Percentiles rank a stretch among this genome's conserved stretches.
These are phyloP conservation scores for Ascochyta clinopodiicola DNA, from an alignment of 2,329 filamentous ascomycete species.

Conservation along the genomic window DNA sequence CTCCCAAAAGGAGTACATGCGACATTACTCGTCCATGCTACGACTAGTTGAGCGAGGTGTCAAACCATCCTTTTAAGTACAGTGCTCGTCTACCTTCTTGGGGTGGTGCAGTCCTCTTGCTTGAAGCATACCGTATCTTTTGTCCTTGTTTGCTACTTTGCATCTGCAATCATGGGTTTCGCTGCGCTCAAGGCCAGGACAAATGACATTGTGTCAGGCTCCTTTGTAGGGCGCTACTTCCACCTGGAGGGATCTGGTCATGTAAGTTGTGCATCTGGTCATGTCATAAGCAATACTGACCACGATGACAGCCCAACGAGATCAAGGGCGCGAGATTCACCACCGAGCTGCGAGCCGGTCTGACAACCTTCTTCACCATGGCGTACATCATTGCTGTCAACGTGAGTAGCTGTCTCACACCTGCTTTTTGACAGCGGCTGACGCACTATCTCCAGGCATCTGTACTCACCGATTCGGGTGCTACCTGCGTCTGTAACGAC, in stretches of 20 bases:
- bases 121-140: conserved; percentile 6
- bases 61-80: conserved; percentile 17
- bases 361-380: conserved; percentile 69
- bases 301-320: conserved; percentile 63
- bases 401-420: conserved; percentile 49
- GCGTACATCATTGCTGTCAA: conserved; percentile 70
- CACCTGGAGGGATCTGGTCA: conserved; percentile 82
- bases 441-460: conserved; percentile 45
- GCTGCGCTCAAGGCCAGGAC: conserved; percentile 23
- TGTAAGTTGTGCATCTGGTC: conserved; percentile 60
- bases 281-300: conserved; percentile 15
- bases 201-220: conserved; percentile 44
- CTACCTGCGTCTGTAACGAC: conserved; percentile 75
- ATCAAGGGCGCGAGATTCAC: conserved; percentile 79
- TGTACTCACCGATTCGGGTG: conserved; percentile 74
- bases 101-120: conserved; percentile 7
- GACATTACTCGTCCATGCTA: conserved; percentile 17
- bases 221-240: conserved; percentile 60
- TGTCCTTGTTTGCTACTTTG: conserved; percentile 1
- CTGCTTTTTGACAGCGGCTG: conserved; percentile 9
- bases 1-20: conserved; percentile 12
- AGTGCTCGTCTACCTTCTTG: conserved; percentile 5
- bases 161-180: conserved; percentile 13
- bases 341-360: conserved; percentile 81
- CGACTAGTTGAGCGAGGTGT: conserved; percentile 17